Evolutionary conservation across 768 basidiomycete species (phyloP).

Genomic region (Sarcodon aspratus): DNA sequence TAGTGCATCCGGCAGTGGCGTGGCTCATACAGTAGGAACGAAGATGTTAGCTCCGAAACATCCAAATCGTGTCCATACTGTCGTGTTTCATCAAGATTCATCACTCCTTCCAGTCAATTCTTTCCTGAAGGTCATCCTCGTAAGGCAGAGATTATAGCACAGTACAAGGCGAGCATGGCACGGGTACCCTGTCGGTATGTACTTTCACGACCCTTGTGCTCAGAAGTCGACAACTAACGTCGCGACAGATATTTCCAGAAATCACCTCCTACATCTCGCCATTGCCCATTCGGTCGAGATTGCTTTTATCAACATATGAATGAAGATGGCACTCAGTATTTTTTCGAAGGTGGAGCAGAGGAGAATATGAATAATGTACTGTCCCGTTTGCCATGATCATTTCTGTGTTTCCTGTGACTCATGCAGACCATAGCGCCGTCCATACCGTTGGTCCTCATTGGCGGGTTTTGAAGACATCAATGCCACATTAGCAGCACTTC

Average conservation of each 20-base stretch:
- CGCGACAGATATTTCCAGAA: slow-evolving; percentile 46
- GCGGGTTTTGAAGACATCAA: too few relatives aligned
- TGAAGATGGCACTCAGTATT: slow-evolving; percentile 48
- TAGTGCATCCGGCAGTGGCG: slow-evolving; percentile 81
- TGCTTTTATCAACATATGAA: slow-evolving; percentile 73
- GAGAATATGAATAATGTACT: neutral
- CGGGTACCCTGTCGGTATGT: slow-evolving; percentile 57
- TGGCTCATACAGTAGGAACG: slow-evolving; percentile 38
- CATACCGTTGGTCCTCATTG: too few relatives aligned
- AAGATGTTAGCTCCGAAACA: slow-evolving; percentile 42
- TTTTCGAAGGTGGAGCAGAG: slow-evolving; percentile 36
- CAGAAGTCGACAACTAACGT: neutral
- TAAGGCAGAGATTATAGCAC: slow-evolving; percentile 38
- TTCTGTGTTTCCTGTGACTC: too few relatives aligned
- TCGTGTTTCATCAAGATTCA: slow-evolving; percentile 51
- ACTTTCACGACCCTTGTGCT: neutral
- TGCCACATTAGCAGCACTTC: too few relatives aligned
- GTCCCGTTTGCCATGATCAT: too few relatives aligned
- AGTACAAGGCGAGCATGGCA: slow-evolving; percentile 67
- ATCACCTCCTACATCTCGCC: slow-evolving; percentile 34
- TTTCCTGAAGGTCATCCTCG: slow-evolving; percentile 40
- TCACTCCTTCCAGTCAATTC: slow-evolving; percentile 66
- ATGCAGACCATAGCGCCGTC: too few relatives aligned
- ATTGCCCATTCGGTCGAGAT: slow-evolving; percentile 71
- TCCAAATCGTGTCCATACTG: slow-evolving; percentile 78